Evolutionary conservation across 106 monocot genomes (phyloP).

Genomic region (Dioscorea alata): DNA sequence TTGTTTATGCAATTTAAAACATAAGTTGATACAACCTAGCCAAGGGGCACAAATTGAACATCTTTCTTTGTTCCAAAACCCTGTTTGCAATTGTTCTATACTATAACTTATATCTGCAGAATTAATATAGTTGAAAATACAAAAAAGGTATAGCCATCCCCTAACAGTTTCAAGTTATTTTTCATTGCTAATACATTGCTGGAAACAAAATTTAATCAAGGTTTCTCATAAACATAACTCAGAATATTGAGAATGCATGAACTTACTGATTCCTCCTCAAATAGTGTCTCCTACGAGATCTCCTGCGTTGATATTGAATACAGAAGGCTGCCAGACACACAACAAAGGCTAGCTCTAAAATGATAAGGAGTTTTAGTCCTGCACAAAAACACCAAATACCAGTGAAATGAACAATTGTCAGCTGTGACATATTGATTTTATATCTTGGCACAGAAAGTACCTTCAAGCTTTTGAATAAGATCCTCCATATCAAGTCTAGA

Average conservation of each 20-base stretch:
- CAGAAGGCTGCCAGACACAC: constrained; percentile 20
- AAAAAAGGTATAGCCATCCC: too few relatives aligned
- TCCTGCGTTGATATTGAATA: constrained; percentile 23
- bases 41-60: too few relatives aligned
- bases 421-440: not conserved
- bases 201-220: too few relatives aligned
- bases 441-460: constrained; percentile 12
- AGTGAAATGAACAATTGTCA: not conserved
- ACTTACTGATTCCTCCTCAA: constrained; percentile 20
- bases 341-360: constrained; percentile 24
- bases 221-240: too few relatives aligned
- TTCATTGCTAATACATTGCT: too few relatives aligned
- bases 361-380: constrained; percentile 35
- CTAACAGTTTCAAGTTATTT: too few relatives aligned
- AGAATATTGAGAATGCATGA: not conserved
- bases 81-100: too few relatives aligned
- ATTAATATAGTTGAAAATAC: too few relatives aligned
- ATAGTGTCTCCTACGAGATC: constrained; percentile 32
- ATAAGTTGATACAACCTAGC: too few relatives aligned
- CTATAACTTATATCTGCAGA: too few relatives aligned
- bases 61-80: too few relatives aligned
- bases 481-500: constrained; percentile 43
- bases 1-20: too few relatives aligned
- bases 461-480: constrained; percentile 42
- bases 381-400: constrained; percentile 1